Conservation (phyloP, 2,329 filamentous ascomycete genomes). For the Fusarium goolgardi region DNA sequence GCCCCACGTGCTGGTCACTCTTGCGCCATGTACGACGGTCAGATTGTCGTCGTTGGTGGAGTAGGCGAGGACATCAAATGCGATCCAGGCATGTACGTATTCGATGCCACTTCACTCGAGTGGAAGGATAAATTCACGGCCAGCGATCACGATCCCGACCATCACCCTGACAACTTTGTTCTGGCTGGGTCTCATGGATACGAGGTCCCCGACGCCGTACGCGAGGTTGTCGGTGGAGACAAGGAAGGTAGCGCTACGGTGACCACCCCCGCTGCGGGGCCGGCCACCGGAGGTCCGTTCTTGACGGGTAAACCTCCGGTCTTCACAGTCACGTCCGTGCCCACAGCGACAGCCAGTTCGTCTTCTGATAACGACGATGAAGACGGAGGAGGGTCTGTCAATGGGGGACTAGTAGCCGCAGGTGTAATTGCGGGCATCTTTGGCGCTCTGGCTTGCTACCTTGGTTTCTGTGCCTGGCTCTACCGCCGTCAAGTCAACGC, state of each 20-base stretch:
- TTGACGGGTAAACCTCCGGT: slow-evolving; percentile 76
- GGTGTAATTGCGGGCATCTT: slow-evolving; percentile 73
- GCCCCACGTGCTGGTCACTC: slow-evolving; percentile 59
- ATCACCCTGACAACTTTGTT: slow-evolving; percentile 61
- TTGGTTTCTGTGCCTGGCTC: slow-evolving; percentile 78
- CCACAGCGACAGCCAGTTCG: slow-evolving; percentile 57
- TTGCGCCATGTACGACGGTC: slow-evolving; percentile 68
- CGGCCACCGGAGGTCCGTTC: slow-evolving; percentile 75
- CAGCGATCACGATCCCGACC: slow-evolving; percentile 66
- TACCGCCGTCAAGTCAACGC: slow-evolving; percentile 77
- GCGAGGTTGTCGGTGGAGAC: slow-evolving; percentile 62
- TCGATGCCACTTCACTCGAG: slow-evolving; percentile 73
- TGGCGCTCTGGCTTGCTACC: slow-evolving; percentile 70
- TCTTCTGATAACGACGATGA: not conserved
- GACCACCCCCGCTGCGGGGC: slow-evolving; percentile 59
- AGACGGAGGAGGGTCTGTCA: slow-evolving; percentile 35
- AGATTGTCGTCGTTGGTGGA: slow-evolving; percentile 74
- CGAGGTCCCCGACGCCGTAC: slow-evolving; percentile 63
- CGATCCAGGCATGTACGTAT: slow-evolving; percentile 74
- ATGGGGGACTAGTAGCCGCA: slow-evolving; percentile 59
- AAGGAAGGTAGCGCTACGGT: slow-evolving; percentile 65
- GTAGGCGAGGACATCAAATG: slow-evolving; percentile 63
- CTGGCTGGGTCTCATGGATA: slow-evolving; percentile 62
- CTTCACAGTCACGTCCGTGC: slow-evolving; percentile 71
- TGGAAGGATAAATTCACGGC: slow-evolving; percentile 70